Percentiles rank a stretch among this genome's conserved stretches.
Conservation (phyloP, 2,329 filamentous ascomycete species). For the Penicillium glabrum region DNA sequence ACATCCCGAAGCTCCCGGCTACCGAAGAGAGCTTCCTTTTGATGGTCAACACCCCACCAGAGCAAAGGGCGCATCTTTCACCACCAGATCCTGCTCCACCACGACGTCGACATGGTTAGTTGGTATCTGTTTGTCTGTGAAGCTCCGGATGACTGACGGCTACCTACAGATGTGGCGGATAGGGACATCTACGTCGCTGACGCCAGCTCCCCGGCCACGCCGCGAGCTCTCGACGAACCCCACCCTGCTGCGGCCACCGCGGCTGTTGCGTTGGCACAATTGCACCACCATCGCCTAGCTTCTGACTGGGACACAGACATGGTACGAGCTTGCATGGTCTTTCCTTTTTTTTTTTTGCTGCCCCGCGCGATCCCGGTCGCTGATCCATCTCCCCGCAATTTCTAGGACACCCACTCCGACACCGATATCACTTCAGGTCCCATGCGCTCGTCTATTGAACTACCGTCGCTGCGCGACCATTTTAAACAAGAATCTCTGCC, state of each 20-base stretch:
- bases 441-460: constrained; percentile 66
- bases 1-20: constrained; percentile 95
- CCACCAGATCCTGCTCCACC: constrained; percentile 38
- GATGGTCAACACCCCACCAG: constrained; percentile 90
- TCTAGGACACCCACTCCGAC: constrained; percentile 70
- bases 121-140: background rate
- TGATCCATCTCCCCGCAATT: constrained; percentile 23
- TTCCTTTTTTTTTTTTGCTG: constrained; percentile 4
- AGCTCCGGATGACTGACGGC: constrained; percentile 16
- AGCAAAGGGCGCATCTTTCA: constrained; percentile 62
- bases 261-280: constrained; percentile 81
- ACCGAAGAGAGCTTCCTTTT: constrained; percentile 96
- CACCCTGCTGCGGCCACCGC: constrained; percentile 70
- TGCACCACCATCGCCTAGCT: constrained; percentile 75
- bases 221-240: constrained; percentile 68
- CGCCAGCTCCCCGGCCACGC: constrained; percentile 66
- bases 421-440: constrained; percentile 64
- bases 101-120: constrained; percentile 39
- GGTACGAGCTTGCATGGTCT: constrained; percentile 55
- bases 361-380: constrained; percentile 8
- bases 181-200: constrained; percentile 68
- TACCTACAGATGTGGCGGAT: constrained; percentile 58
- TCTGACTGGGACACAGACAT: constrained; percentile 75
- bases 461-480: constrained; percentile 67
- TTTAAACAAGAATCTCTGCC: constrained; percentile 74